Base-by-base conservation (phyloP, 371 early-diverging fungal species). In the Syncephalastrum contaminatum region DNA sequence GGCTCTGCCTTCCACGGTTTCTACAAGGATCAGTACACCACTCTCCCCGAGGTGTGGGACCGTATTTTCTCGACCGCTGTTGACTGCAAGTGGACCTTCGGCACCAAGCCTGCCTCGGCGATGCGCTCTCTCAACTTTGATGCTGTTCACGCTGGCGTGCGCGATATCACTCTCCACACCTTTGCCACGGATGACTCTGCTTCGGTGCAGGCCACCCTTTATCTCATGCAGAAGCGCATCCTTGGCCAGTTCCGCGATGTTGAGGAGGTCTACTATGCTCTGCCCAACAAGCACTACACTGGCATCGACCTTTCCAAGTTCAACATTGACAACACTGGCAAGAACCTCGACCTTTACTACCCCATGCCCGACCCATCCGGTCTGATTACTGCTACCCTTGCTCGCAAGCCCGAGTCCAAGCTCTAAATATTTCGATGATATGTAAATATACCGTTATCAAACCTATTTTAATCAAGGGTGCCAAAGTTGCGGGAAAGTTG, bases 211-310 rank as follows among this genome's bases (percentile, higher is more conserved):
- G 86, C 87, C 45, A 88, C 89, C 12, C 70, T 88, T 36, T 87
- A 84, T 72, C 64, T 79, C 45, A 88, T 88, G 84, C 87, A 89
- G 53, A 79, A 84, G 51, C 74, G 64, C 60, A 84, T 82, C 51
- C 70, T 92, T 62, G 75, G 75, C 51, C 74, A 75, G 51, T 85
- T 70, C 75, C 80, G 82, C 43, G 77, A 75, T 43, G 69, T 92
- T 48, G 81, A 75, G 21, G 85, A 87, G 53, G 74, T 90, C 56
- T 79, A 78, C 56, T 90, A 89, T 64, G 81, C 88, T 50, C 79
- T 93, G 48, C 93, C 93, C 71, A 93, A 93, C 80, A 88, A 86
- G 71, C 93, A 93, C 69, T 84, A 85, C 67, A 89, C 91, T 63
- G 84, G 85, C 41, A 80, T 89, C 49, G 90, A 93, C 59, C 55